Conservation (phyloP, 208 protist species). For the Entamoeba invadens region DNA sequence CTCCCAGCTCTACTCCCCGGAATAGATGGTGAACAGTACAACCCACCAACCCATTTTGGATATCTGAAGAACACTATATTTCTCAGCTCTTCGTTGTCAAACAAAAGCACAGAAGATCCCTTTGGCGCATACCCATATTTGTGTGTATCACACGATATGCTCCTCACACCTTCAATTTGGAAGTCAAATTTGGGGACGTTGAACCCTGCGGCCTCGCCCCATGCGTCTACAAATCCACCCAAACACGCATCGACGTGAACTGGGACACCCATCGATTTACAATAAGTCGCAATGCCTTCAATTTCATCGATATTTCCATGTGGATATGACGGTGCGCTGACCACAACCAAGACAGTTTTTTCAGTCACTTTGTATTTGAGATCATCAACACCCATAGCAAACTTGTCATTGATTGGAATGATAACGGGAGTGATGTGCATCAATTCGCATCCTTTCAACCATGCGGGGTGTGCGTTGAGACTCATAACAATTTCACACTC, state of each 20-base stretch:
- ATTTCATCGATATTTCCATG: conserved; percentile 73
- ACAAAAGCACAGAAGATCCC: conserved; percentile 80
- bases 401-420: conserved; percentile 57
- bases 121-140: conserved; percentile 95
- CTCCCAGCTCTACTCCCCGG: conserved; percentile 61
- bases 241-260: conserved; percentile 92
- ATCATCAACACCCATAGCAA: conserved; percentile 54
- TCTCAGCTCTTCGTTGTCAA: conserved; percentile 48
- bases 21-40: conserved; percentile 83
- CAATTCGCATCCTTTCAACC: conserved; percentile 83
- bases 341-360: conserved; percentile 63
- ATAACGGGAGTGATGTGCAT: conserved; percentile 76
- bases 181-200: conserved; percentile 66
- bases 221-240: conserved; percentile 85
- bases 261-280: conserved; percentile 55
- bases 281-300: not conserved
- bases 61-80: conserved; percentile 75
- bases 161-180: conserved; percentile 75
- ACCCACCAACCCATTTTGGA: conserved; percentile 81
- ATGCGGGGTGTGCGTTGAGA: conserved; percentile 77
- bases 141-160: conserved; percentile 90
- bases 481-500: conserved; percentile 63
- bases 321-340: conserved; percentile 71
- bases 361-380: conserved; percentile 66
- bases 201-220: conserved; percentile 64